A percentile compares a stretch with the other conserved stretches of the same genome.
Evolutionary conservation across 768 basidiomycete species (phyloP).

Genomic region (Suillus cothurnatus): DNA sequence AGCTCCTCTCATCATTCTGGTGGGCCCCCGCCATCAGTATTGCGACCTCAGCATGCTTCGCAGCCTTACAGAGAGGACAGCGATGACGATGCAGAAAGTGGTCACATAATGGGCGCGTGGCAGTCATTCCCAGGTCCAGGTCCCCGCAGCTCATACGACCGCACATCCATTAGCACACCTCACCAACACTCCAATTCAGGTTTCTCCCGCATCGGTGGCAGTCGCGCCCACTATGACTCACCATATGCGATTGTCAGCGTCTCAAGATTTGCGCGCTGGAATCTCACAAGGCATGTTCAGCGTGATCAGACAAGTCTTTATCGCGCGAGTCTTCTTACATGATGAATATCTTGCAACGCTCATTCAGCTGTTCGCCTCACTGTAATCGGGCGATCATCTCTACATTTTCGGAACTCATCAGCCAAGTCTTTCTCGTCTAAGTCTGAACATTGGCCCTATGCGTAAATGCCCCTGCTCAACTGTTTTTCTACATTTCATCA

Average conservation of each 20-base stretch:
- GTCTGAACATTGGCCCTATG: too few relatives aligned
- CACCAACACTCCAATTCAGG: constrained; percentile 51
- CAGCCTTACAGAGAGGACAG: constrained; percentile 77
- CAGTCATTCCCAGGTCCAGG: constrained; percentile 61
- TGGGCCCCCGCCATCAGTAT: constrained; percentile 63
- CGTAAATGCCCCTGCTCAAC: too few relatives aligned
- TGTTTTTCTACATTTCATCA: too few relatives aligned
- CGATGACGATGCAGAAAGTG: constrained; percentile 68
- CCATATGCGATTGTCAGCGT: constrained; percentile 85
- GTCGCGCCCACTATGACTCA: constrained; percentile 79
- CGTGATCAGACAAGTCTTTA: too few relatives aligned
- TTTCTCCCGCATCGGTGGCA: constrained; percentile 87
- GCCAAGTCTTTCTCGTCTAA: too few relatives aligned
- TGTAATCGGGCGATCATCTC: too few relatives aligned
- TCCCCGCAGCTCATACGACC: constrained; percentile 25
- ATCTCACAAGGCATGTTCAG: too few relatives aligned
- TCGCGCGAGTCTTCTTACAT: too few relatives aligned
- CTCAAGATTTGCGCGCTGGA: too few relatives aligned
- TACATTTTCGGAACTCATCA: too few relatives aligned
- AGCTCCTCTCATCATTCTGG: constrained; percentile 46
- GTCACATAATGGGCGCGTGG: constrained; percentile 96
- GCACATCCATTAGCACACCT: constrained; percentile 28
- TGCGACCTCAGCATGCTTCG: constrained; percentile 78
- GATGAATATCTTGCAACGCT: too few relatives aligned
- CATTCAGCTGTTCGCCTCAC: too few relatives aligned